These are phyloP conservation scores for Talaromyces liani DNA, from an alignment of 495 filamentous ascomycete species.

Conservation along the genomic window DNA sequence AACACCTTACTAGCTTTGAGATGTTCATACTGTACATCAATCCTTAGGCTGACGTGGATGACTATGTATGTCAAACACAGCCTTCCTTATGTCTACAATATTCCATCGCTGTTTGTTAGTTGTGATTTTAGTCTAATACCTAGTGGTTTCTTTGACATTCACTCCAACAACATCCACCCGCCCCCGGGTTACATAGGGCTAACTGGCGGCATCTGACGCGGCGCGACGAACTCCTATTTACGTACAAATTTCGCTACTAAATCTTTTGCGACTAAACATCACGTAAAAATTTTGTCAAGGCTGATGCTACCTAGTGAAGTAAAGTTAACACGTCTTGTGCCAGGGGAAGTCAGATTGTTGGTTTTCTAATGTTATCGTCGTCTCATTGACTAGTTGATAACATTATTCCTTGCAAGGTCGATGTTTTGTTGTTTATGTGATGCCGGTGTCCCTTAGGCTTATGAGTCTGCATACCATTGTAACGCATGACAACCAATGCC, in stretches of 20 bases:
- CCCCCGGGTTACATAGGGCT: not conserved
- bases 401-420: not conserved
- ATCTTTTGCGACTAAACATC: not conserved
- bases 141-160: not conserved
- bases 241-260: not conserved
- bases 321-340: not conserved
- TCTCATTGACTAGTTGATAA: not conserved
- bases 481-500: not conserved
- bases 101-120: not conserved
- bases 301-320: not conserved
- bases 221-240: not conserved
- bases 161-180: not conserved
- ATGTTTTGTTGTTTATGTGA: not conserved
- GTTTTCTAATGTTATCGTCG: not conserved
- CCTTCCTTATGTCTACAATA: not conserved
- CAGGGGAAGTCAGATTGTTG: not conserved
- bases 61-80: not conserved
- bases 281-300: not conserved
- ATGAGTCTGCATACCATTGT: not conserved
- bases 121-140: not conserved
- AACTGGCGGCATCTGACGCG: not conserved
- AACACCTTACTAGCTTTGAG: not conserved
- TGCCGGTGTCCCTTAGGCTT: not conserved
- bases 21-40: not conserved
- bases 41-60: not conserved